Evolutionary conservation across 1,284 basidiomycete genomes (phyloP), one percentile per base, ranked within the genome.

Genomic region (Apiotrichum gracile): DNA sequence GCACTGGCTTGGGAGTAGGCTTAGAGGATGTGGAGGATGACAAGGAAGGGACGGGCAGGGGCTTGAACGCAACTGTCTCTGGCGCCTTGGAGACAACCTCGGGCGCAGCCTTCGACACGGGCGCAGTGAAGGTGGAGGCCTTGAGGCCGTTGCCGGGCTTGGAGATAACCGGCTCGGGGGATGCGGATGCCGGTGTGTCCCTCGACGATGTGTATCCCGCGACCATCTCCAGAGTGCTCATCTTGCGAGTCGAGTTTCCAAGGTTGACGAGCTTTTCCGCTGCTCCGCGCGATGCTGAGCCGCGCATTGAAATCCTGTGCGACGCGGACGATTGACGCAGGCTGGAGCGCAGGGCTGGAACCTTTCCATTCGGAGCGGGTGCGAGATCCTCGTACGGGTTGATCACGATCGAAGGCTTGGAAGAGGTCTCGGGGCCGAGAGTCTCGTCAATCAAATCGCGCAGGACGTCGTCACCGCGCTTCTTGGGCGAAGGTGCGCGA

Each of bases 391-490:
- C 67, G 51, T 73, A 73, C 7, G 69, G 67, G 52, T 71, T 73
- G 58, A 69, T 61, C 25, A 69, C 61, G 17, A 70, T 57, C 27
- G 60, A 58, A 4, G 57, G 52, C 45, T 54, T 55, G 34, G 52
- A n/a, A n/a, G n/a, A 13, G 2, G 49, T 22, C 29, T 60, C 57
- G 10, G 63, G 60, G 13, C 61, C 65, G 17, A 67, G 59, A 43
- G 68, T 64, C 24, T 61, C 59, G 33, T 67, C 64, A 34, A 70
- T 61, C 13, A 73, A 55, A 19, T 66, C 65, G 26, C 58, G 62
- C 51, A 73, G 62, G 40, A 71, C 67, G 33, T 67, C 65, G 12
- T 66, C 65, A 5, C 67, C 68, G 7, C 66, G 58, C 49, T 65
- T 61, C 51, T 51, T 45, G 10, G 43, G 43, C 14, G 43, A 45